These are phyloP conservation scores for Phlyctochytrium planicorne DNA, from an alignment of 192 early-diverging fungal species.

Conservation along the genomic window DNA sequence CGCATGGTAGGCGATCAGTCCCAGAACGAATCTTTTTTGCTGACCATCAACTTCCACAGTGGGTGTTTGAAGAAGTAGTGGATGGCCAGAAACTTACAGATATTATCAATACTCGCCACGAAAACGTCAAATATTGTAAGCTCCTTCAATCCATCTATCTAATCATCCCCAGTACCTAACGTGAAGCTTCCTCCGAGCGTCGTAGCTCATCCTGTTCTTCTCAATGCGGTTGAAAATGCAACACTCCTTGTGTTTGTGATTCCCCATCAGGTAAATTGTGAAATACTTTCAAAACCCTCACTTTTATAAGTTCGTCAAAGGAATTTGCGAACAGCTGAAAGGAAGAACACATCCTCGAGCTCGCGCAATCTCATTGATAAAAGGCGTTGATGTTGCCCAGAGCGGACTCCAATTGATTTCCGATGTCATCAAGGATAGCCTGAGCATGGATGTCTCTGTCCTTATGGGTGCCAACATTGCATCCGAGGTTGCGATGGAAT, in stretches of 20 bases:
- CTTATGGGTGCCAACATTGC: constrained; percentile 98
- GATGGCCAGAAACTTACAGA: constrained; percentile 84
- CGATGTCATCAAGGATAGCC: constrained; percentile 74
- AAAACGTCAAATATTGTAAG: constrained; percentile 64
- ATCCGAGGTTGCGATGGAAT: constrained; percentile 87
- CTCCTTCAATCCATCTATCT: constrained; percentile 2
- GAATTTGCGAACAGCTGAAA: constrained; percentile 78
- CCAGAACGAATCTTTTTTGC: neutral
- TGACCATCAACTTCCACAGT: constrained; percentile 35
- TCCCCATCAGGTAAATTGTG: constrained; percentile 72
- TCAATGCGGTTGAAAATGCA: constrained; percentile 74
- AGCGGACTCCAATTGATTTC: constrained; percentile 76
- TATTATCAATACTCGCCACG: constrained; percentile 91
- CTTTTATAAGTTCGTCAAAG: constrained; percentile 68
- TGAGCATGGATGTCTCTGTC: constrained; percentile 76
- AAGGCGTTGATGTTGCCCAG: constrained; percentile 77
- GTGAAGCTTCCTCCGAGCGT: constrained; percentile 83
- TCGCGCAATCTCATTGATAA: constrained; percentile 90
- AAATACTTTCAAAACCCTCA: neutral
- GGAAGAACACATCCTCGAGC: constrained; percentile 68
- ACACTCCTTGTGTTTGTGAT: constrained; percentile 93
- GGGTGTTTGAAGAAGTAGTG: constrained; percentile 94
- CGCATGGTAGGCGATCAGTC: constrained; percentile 52
- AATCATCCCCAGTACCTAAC: constrained; percentile 68
- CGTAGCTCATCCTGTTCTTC: constrained; percentile 78